Evolutionary conservation across 2,329 filamentous ascomycete species (phyloP).

Genomic region (Pseudogymnoascus sp.): DNA sequence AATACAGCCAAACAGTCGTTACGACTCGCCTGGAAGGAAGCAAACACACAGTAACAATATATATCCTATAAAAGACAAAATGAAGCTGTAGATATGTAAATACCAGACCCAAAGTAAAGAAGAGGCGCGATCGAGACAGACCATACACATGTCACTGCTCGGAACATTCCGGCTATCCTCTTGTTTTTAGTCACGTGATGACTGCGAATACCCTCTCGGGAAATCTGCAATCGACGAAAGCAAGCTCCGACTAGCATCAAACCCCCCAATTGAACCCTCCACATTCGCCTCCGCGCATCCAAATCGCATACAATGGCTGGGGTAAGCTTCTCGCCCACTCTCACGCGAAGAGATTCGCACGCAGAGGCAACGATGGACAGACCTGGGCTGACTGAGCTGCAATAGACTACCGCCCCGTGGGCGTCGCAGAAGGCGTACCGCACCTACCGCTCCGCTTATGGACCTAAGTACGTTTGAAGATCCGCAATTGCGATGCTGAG

Average conservation of each 20-base stretch:
- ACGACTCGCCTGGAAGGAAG: background rate
- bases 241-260: background rate
- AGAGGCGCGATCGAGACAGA: background rate
- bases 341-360: background rate
- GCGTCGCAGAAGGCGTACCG: background rate
- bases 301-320: constrained; percentile 2
- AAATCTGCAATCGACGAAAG: background rate
- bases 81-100: background rate
- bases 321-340: background rate
- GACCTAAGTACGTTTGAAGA: constrained; percentile 51
- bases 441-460: constrained; percentile 54
- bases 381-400: background rate
- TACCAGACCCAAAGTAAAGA: background rate
- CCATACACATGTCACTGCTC: background rate
- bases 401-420: constrained; percentile 1
- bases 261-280: constrained; percentile 1
- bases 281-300: background rate
- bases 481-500: constrained; percentile 10
- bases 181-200: background rate
- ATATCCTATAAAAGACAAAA: background rate
- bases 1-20: background rate
- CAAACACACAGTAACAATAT: background rate
- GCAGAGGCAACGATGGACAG: background rate
- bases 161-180: background rate
- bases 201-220: background rate